Evolutionary conservation across 2,329 filamentous ascomycete species (phyloP).

Genomic region (Amauroascus niger): DNA sequence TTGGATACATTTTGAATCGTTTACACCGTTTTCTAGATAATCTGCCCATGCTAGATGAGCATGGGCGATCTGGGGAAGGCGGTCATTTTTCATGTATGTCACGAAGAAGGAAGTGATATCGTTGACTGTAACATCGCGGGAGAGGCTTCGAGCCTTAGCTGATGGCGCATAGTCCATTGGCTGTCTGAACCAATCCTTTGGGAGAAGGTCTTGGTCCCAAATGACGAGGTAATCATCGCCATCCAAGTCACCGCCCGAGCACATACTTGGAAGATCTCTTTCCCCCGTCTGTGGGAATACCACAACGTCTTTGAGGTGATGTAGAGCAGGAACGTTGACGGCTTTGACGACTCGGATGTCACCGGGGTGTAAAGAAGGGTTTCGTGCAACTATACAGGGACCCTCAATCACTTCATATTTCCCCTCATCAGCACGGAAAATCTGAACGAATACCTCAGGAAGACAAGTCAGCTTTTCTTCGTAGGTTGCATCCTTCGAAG

Average conservation of each 20-base stretch:
- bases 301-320: conserved; percentile 72
- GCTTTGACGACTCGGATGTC: conserved; percentile 83
- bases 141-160: conserved; percentile 46
- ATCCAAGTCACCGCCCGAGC: conserved; percentile 89
- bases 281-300: conserved; percentile 80
- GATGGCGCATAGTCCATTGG: conserved; percentile 65
- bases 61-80: conserved; percentile 66
- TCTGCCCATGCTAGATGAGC: conserved; percentile 76
- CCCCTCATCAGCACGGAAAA: conserved; percentile 49
- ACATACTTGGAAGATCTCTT: conserved; percentile 81
- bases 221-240: conserved; percentile 93
- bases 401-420: conserved; percentile 61
- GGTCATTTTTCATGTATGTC: conserved; percentile 83
- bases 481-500: conserved; percentile 22
- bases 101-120: conserved; percentile 83
- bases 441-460: conserved; percentile 82
- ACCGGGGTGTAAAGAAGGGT: conserved; percentile 86
- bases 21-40: conserved; percentile 50
- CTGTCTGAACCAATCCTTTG: conserved; percentile 56
- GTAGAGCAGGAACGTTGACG: conserved; percentile 62
- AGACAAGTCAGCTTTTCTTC: conserved; percentile 45
- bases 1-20: conserved; percentile 58
- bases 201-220: conserved; percentile 72
- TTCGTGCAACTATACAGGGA: conserved; percentile 74
- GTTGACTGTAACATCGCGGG: conserved; percentile 55